Base-by-base conservation (phyloP, 805 yeast species). In the Clavispora phyllophila region DNA sequence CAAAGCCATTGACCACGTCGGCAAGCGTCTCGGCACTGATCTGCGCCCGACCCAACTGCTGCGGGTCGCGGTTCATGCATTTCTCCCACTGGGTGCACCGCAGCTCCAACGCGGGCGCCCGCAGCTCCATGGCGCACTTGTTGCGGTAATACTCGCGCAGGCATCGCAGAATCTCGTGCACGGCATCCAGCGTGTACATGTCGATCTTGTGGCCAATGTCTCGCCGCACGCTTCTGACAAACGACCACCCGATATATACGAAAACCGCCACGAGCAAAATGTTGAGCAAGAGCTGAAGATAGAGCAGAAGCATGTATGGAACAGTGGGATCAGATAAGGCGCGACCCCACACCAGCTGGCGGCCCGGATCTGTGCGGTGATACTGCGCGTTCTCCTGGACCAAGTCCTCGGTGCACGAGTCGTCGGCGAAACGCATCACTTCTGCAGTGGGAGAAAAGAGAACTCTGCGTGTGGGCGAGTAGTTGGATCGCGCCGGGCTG, bases 21-120 rank as follows among this genome's bases (percentile, higher is more conserved):
- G 95, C 95, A 52, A 87, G 73, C 0, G 91, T 82, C 57, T 83
- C 89, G 0, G 95, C 95, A 37, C 89, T 81, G 42, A 88, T 74
- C 46, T 73, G 73, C 1, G 91, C 85, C 38, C 79, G 74, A 3
- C 87, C 90, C 10, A 82, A 73, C 60, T 42, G 65, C 52, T 76
- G 73, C 9, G 95, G 90, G 48, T 87, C 91, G 38, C 81, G 66
- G 52, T 81, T 78, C 89, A 87, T 87, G 60, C 99, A 93, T 44
- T 73, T 75, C 47, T 78, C 83, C 93, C 95, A 87, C 27, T 70
- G 72, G 27, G 73, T 68, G 61, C 99, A 91, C 12, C 77, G 66
- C 2, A 64, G 61, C 52, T 84, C 93, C 14, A 88, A 60, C 0
- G 87, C 89, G 0, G 96, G 96, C 0, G 81, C 90, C 12, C 91